Evolutionary conservation across 169 alveolate genomes (phyloP), one percentile per base, ranked within the genome.

Genomic region (Babesia bovis): DNA sequence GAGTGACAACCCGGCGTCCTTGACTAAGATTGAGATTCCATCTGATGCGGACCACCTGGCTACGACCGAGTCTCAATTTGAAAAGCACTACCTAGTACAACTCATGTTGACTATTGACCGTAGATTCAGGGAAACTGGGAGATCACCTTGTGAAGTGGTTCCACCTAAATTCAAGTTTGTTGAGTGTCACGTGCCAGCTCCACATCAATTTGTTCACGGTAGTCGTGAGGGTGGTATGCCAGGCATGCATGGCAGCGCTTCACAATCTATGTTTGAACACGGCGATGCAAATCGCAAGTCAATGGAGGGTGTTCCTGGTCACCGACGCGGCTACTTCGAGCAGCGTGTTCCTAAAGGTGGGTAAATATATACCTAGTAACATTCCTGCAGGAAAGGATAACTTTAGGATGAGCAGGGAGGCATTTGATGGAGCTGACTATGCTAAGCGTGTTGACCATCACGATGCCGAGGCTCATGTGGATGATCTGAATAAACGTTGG

Each of bases 91-190:
- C 28, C 45, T 78, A 4, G 32, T 78, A 21, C 78, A 61, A 4
- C 66, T 78, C 55, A 78, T 78, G 82, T 21, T 69, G 26, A 47
- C 45, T 5, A 41, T 58, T 6, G 69, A 78, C 40, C 67, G 70
- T 26, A 21, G 66, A 17, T 23, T 44, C 47, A 21, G 4, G 1
- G 73, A 63, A 50, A 45, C 42, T 19, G 50, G 63, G 4, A 13
- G n/a, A 12, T 5, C 50, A 2, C 21, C 35, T 0, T 2, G 45
- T 3, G 60, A 40, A 0, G 49, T 32, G 32, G 61, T 25, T 2
- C 35, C 58, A 4, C 73, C 73, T 6, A 42, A 47, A 41, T 47
- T 63, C n/a, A 63, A 63, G 35, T 63, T 63, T 47, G 61, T 63
- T 6, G 51, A 32, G 4, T 30, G 41, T 10, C 53, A 32, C n/a